phyloP scores from a whole-genome alignment of 1,139 yeast species.

The Scheffersomyces illinoinensis region DNA sequence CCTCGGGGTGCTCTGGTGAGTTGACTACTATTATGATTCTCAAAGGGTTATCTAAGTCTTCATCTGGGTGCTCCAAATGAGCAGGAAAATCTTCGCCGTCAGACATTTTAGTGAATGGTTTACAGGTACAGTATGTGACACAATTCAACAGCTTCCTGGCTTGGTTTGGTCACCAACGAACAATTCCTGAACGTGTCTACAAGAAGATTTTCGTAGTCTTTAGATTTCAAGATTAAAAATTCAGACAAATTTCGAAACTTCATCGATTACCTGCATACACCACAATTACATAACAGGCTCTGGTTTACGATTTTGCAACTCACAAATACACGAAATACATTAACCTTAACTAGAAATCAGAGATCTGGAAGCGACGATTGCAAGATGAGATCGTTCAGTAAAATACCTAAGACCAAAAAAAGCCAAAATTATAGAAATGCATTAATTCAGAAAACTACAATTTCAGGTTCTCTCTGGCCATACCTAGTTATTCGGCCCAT shows the following conservation, averaged over 20 bases:
- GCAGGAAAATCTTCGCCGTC: conserved; percentile 3
- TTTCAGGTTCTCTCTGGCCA: background rate
- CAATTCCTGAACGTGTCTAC: background rate
- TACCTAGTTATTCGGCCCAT: conserved; percentile 55
- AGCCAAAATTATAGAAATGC: background rate
- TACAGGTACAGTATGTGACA: background rate
- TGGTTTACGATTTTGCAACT: background rate
- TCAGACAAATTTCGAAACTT: background rate
- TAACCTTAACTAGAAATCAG: background rate
- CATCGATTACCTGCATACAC: background rate
- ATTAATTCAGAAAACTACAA: background rate
- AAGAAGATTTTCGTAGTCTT: background rate
- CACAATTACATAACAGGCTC: background rate
- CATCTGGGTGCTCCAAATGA: conserved; percentile 13
- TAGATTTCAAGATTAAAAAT: background rate
- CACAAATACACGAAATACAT: background rate
- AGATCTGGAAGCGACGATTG: background rate
- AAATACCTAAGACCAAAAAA: background rate
- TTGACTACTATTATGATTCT: conserved; percentile 42
- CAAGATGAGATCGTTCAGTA: too few species aligned
- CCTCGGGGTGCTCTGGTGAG: conserved; percentile 39
- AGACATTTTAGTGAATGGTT: conserved; percentile 4
- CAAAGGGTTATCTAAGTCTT: conserved; percentile 45
- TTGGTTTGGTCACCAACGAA: background rate
- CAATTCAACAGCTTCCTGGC: background rate